Evolutionary conservation across 2,329 filamentous ascomycete genomes (phyloP), one percentile per base, ranked within the genome.

Genomic region (Aspergillus eucalypticola): DNA sequence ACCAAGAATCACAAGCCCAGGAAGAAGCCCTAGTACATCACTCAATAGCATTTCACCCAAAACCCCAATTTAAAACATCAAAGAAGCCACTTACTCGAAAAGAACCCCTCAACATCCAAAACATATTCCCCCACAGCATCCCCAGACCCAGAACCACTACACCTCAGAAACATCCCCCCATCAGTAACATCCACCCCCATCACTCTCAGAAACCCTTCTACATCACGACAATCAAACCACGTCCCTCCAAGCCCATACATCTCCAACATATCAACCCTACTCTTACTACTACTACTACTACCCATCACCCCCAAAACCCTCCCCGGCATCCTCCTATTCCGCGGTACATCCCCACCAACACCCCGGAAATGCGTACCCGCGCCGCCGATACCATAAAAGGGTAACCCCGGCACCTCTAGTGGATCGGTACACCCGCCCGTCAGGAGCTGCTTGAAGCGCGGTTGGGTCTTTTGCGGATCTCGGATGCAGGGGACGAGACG

Each of bases 331-430:
- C 67, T 66, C 58, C 69, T 72, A 19, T 70, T 72, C 0, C 78
- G 79, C 2, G 72, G 32, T 35, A 35, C 32, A 15, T 35, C 58
- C 15, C 69, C 61, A 49, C 77, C 76, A n/a, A 68, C 69, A 2
- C 71, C 69, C 6, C 78, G 77, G 66, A 87, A 90, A 68, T 88
- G 89, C 0, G 86, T 88, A 0, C 90, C 90, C 0, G 88, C 83
- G 2, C 88, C 88, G 1, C 89, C 89, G 17, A 92, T 78, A 62
- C 87, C 81, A 29, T 87, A 81, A 56, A 90, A 88, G 0, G 90
- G 88, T 5, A 83, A 81, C 3, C 79, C 77, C 79, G 83, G 88
- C 56, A 84, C 77, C 58, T 86, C 82, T 1, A 92, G 76, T 0
- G 83, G 77, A n/a, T 84, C 82, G 62, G 71, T 65, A 2, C 73